Evolutionary conservation across 106 monocot genomes (phyloP).

Genomic region (Dactylorhiza incarnata): DNA sequence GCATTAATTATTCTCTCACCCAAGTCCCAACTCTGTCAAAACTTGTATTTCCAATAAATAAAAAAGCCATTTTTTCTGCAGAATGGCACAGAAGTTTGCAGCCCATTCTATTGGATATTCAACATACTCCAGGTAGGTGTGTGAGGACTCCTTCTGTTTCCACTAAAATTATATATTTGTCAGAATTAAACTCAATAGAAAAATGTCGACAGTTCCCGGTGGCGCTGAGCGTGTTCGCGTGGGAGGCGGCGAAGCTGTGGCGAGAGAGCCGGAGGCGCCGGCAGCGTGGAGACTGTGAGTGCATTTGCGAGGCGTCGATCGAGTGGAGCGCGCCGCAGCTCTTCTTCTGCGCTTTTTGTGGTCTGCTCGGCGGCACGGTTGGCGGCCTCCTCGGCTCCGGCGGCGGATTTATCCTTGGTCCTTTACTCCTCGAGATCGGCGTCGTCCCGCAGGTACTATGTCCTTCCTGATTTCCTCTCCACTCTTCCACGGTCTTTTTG

Average conservation of each 20-base stretch:
- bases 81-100: slow-evolving; percentile 50
- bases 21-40: not conserved
- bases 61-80: slow-evolving; percentile 18
- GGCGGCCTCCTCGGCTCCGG: slow-evolving; percentile 96
- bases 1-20: slow-evolving; percentile 9
- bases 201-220: slow-evolving; percentile 45
- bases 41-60: not conserved
- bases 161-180: not conserved
- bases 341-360: slow-evolving; percentile 70
- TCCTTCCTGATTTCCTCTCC: not conserved
- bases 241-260: slow-evolving; percentile 63
- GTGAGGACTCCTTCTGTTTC: too few relatives aligned
- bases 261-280: slow-evolving; percentile 54
- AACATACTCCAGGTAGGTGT: slow-evolving; percentile 89
- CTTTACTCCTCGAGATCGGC: slow-evolving; percentile 87
- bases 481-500: not conserved
- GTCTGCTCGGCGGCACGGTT: slow-evolving; percentile 81
- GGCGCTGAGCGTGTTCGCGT: slow-evolving; percentile 52
- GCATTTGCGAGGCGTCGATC: slow-evolving; percentile 91
- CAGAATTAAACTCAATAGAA: not conserved
- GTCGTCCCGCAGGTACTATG: slow-evolving; percentile 77
- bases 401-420: slow-evolving; percentile 96
- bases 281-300: slow-evolving; percentile 54
- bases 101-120: slow-evolving; percentile 59
- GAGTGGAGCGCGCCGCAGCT: slow-evolving; percentile 61